Percentiles rank a stretch among this genome's conserved stretches.
These are phyloP conservation scores for Penicillium samsonianum DNA, from an alignment of 495 filamentous ascomycete genomes.

Conservation along the genomic window DNA sequence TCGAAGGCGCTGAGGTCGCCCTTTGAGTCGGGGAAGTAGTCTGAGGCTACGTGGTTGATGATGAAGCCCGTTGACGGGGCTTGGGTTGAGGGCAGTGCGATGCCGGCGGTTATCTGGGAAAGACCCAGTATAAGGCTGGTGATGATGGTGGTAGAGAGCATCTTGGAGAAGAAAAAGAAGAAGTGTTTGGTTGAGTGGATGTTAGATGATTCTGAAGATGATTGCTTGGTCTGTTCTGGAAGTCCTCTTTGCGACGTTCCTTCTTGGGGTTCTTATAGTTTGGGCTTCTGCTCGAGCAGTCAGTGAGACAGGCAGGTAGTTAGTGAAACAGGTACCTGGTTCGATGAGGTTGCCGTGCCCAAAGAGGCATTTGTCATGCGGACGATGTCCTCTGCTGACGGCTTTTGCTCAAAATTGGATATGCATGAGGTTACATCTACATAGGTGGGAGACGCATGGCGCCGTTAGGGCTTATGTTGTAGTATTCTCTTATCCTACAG, in stretches of 20 bases:
- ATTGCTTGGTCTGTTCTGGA: not conserved
- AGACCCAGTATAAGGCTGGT: not conserved
- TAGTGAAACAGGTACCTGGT: no score
- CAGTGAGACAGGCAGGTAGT: no score
- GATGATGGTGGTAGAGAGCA: not conserved
- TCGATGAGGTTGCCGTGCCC: not conserved
- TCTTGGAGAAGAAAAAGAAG: not conserved
- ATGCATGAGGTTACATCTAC: not conserved
- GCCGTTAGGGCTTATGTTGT: not conserved
- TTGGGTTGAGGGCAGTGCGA: not conserved
- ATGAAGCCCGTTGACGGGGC: not conserved
- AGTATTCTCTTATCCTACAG: not conserved
- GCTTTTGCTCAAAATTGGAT: not conserved
- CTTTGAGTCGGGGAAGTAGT: conserved; percentile 7
- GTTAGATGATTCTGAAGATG: not conserved
- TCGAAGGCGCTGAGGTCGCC: conserved; percentile 1
- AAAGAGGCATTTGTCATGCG: not conserved
- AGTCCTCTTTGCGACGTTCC: not conserved
- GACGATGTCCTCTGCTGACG: not conserved
- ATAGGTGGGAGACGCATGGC: not conserved
- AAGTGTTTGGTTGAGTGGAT: not conserved
- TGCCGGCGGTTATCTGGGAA: not conserved
- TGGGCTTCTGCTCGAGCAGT: no score
- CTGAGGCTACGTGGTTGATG: not conserved
- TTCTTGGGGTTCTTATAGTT: not conserved